phyloP scores from a whole-genome alignment of 495 filamentous ascomycete species.

The Talaromyces wortmannii region DNA sequence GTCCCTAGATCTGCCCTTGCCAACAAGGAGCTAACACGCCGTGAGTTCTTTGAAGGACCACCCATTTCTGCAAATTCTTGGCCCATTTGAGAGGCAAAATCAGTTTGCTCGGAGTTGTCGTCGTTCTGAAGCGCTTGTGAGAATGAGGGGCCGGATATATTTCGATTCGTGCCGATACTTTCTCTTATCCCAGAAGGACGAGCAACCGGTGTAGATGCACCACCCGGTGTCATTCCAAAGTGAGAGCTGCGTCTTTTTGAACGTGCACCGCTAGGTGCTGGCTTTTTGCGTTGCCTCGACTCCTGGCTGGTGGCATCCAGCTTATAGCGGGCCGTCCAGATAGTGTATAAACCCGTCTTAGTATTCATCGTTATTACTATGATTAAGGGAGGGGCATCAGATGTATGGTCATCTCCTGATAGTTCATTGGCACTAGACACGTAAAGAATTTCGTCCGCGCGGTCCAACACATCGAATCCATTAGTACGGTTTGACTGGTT shows the following conservation, averaged over 20 bases:
- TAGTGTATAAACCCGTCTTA: slow-evolving; percentile 62
- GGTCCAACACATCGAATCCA: slow-evolving; percentile 49
- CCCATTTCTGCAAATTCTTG: slow-evolving; percentile 66
- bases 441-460: slow-evolving; percentile 74
- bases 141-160: slow-evolving; percentile 24
- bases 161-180: slow-evolving; percentile 45
- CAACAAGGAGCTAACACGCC: slow-evolving; percentile 86
- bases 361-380: slow-evolving; percentile 78
- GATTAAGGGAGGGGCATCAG: slow-evolving; percentile 42
- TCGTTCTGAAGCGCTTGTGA: slow-evolving; percentile 29
- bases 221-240: slow-evolving; percentile 70
- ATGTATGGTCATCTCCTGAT: slow-evolving; percentile 8
- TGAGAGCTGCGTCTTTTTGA: slow-evolving; percentile 78
- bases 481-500: slow-evolving; percentile 26
- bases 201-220: slow-evolving; percentile 63
- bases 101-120: slow-evolving; percentile 38
- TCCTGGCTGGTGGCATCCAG: slow-evolving; percentile 45
- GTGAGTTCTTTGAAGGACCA: slow-evolving; percentile 64
- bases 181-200: slow-evolving; percentile 41
- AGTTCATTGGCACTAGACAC: slow-evolving; percentile 56
- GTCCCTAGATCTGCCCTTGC: slow-evolving; percentile 83
- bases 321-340: slow-evolving; percentile 72
- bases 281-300: slow-evolving; percentile 34
- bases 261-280: slow-evolving; percentile 40
- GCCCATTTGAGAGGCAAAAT: slow-evolving; percentile 67